These are phyloP conservation scores for Xylaria sp. DNA, from an alignment of 2,329 filamentous ascomycete genomes.

Conservation along the genomic window DNA sequence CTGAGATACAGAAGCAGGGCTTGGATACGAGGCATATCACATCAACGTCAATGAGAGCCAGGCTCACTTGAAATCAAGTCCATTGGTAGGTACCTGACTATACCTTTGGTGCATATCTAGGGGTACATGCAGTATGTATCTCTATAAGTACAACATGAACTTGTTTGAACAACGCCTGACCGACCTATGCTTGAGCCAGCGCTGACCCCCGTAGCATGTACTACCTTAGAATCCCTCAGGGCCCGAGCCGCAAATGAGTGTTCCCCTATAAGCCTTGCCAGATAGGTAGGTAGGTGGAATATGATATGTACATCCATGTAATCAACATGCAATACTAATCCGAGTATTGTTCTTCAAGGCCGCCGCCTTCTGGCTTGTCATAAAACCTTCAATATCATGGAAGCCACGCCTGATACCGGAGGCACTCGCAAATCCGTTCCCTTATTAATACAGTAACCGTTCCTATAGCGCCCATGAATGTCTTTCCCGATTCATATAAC, in stretches of 20 bases:
- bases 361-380: constrained; percentile 8
- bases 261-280: constrained; percentile 10
- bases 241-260: constrained; percentile 7
- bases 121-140: not conserved
- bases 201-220: constrained; percentile 1
- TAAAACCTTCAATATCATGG: constrained; percentile 7
- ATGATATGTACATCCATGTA: constrained; percentile 28
- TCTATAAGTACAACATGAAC: not conserved
- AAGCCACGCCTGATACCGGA: constrained; percentile 13
- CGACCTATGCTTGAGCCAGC: constrained; percentile 3
- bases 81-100: constrained; percentile 4
- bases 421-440: constrained; percentile 11
- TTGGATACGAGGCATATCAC: not conserved
- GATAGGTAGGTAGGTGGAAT: constrained; percentile 1
- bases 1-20: not conserved
- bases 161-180: not conserved
- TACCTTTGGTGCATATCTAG: not conserved
- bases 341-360: constrained; percentile 27
- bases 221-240: not conserved
- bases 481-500: constrained; percentile 15
- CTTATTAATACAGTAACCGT: constrained; percentile 21
- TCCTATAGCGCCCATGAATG: constrained; percentile 25
- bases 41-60: not conserved
- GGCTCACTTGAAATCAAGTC: not conserved
- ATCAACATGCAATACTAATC: constrained; percentile 23